Evolutionary conservation across 1,284 basidiomycete genomes (phyloP).

Genomic region (Fomitopsis betulina): DNA sequence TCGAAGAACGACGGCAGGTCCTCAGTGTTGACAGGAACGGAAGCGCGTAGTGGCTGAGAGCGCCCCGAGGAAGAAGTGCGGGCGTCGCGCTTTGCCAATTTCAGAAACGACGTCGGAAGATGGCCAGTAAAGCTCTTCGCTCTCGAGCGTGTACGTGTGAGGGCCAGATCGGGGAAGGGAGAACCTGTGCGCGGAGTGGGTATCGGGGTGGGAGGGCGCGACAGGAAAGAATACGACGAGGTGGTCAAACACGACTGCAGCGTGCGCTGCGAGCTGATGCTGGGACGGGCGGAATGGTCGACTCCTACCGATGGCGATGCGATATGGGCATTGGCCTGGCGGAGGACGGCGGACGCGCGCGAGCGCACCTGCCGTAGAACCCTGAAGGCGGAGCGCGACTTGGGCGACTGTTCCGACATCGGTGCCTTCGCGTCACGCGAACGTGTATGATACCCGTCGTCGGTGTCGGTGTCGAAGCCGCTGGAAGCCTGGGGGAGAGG

Average conservation of each 20-base stretch:
- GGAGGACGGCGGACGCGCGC: conserved; percentile 24
- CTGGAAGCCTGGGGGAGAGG: not conserved
- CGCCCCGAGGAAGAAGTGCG: conserved; percentile 7
- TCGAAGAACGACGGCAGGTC: conserved; percentile 13
- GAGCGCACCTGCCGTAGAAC: conserved; percentile 23
- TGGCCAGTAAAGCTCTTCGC: conserved; percentile 14
- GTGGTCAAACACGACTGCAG: conserved; percentile 2
- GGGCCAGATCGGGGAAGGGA: conserved; percentile 8
- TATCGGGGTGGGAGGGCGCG: conserved; percentile 14
- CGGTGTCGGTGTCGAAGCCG: conserved; percentile 13
- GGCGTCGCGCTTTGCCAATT: conserved; percentile 9
- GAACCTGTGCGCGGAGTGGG: conserved; percentile 13
- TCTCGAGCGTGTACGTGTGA: conserved; percentile 12
- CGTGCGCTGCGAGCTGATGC: conserved; percentile 17
- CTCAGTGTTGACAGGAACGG: not conserved
- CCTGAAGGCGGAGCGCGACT: conserved; percentile 17
- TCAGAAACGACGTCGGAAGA: conserved; percentile 6
- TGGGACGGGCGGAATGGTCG: conserved; percentile 14
- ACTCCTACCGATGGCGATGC: conserved; percentile 9
- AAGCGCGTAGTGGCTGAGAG: conserved; percentile 3
- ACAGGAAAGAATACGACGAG: conserved; percentile 7
- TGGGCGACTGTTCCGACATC: not conserved
- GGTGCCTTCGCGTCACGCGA: conserved; percentile 2
- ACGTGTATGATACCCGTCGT: conserved; percentile 8
- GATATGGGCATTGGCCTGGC: conserved; percentile 12